Percentiles rank a stretch among this genome's conserved stretches.
phyloP scores from a whole-genome alignment of 345 rosid species.

The Trapa bicornis region DNA sequence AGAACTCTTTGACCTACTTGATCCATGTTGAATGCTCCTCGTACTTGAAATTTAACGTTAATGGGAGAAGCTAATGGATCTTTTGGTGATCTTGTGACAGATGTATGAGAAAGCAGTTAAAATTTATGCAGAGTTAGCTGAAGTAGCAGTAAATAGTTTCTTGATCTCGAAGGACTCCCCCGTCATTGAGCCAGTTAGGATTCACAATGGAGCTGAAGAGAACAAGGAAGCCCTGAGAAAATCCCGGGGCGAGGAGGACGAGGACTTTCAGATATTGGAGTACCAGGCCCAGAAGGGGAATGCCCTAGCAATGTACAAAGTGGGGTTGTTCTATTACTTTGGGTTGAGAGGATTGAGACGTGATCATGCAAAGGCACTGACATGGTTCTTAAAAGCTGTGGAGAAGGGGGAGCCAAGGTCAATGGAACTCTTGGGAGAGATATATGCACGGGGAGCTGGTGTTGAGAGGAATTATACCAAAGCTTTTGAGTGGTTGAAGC shows the following conservation, averaged over 20 bases:
- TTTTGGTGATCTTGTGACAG: constrained; percentile 26
- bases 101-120: constrained; percentile 77
- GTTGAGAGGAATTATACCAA: constrained; percentile 93
- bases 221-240: constrained; percentile 85
- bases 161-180: constrained; percentile 86
- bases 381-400: constrained; percentile 80
- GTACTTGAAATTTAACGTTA: background rate
- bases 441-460: constrained; percentile 96
- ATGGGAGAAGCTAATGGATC: constrained; percentile 5
- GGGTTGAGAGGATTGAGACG: constrained; percentile 94
- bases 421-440: constrained; percentile 95
- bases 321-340: constrained; percentile 84
- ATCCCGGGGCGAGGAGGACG: constrained; percentile 93
- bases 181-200: constrained; percentile 76
- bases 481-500: constrained; percentile 86
- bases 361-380: constrained; percentile 74
- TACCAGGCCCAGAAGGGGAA: constrained; percentile 97
- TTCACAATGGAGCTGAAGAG: constrained; percentile 91
- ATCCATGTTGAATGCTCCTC: background rate
- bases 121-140: constrained; percentile 81
- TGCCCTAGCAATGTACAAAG: constrained; percentile 75
- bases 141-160: constrained; percentile 80
- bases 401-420: constrained; percentile 89
- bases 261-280: constrained; percentile 91
- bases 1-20: background rate